phyloP scores from a whole-genome alignment of 345 rosid genomes.

The Lepidium africanum region DNA sequence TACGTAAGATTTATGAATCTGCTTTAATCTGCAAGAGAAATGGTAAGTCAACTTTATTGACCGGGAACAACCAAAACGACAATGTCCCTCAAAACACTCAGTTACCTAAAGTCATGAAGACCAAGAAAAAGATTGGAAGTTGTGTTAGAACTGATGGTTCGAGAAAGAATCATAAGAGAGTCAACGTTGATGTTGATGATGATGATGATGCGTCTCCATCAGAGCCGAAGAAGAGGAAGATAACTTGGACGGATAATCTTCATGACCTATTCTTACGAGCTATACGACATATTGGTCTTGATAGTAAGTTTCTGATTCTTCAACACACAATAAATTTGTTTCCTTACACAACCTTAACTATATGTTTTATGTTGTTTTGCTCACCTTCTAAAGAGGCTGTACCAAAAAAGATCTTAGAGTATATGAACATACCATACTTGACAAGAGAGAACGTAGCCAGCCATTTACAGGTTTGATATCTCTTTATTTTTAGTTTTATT shows the following conservation, averaged over 20 bases:
- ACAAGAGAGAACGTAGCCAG: conserved; percentile 80
- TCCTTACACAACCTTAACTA: background rate
- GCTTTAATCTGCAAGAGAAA: conserved; percentile 33
- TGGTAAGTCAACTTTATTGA: conserved; percentile 21
- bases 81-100: conserved; percentile 5
- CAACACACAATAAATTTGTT: background rate
- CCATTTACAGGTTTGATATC: conserved; percentile 55
- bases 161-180: conserved; percentile 3
- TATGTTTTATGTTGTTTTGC: background rate
- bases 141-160: background rate
- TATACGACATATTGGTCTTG: conserved; percentile 44
- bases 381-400: conserved; percentile 50
- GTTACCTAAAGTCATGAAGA: background rate
- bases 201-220: conserved; percentile 4
- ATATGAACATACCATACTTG: conserved; percentile 58
- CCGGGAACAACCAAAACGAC: background rate
- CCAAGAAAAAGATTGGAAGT: conserved; percentile 8
- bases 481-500: background rate
- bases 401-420: conserved; percentile 65
- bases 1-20: conserved; percentile 50
- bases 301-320: conserved; percentile 43
- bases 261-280: conserved; percentile 61
- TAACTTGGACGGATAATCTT: conserved; percentile 55
- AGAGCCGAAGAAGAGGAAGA: conserved; percentile 41
- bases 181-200: background rate